These are phyloP conservation scores for Kurtzmaniella quercitrusa DNA, from an alignment of 1,139 yeast genomes.

Conservation along the genomic window DNA sequence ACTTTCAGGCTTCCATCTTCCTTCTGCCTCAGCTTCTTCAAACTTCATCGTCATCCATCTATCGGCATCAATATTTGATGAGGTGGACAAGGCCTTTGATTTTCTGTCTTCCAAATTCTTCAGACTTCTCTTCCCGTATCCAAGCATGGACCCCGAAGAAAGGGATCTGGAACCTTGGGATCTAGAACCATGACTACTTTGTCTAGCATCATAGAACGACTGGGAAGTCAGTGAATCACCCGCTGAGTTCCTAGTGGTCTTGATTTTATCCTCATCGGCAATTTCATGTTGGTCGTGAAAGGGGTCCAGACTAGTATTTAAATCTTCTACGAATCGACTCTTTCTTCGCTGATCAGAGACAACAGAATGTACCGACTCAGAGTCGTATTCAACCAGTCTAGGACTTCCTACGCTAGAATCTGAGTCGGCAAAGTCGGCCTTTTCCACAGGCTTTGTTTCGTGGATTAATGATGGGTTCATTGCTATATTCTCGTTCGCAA, in stretches of 20 bases:
- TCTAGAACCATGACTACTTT: background rate
- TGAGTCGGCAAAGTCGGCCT: conserved; percentile 43
- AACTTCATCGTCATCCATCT: conserved; percentile 1
- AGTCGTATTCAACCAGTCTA: conserved; percentile 14
- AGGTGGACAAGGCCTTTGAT: conserved; percentile 10
- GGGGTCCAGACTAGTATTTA: conserved; percentile 19
- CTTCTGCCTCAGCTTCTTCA: background rate
- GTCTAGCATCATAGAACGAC: conserved; percentile 7
- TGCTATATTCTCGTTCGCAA: background rate
- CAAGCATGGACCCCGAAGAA: background rate
- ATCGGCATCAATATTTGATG: conserved; percentile 15
- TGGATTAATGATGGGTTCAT: conserved; percentile 2
- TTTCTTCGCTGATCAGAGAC: conserved; percentile 23
- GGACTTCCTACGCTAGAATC: conserved; percentile 19
- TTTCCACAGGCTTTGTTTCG: conserved; percentile 14
- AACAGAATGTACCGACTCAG: conserved; percentile 31
- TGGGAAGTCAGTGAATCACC: conserved; percentile 7
- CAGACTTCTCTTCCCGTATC: background rate
- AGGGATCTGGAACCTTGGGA: conserved; percentile 3
- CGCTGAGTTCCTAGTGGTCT: conserved; percentile 1
- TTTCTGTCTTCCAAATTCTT: conserved; percentile 5
- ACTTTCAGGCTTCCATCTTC: background rate
- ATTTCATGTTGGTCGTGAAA: conserved; percentile 3
- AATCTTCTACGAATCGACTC: conserved; percentile 26
- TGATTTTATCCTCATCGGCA: background rate